These are phyloP conservation scores for Hypoxylon fragiforme DNA, from an alignment of 495 filamentous ascomycete genomes.

Conservation along the genomic window DNA sequence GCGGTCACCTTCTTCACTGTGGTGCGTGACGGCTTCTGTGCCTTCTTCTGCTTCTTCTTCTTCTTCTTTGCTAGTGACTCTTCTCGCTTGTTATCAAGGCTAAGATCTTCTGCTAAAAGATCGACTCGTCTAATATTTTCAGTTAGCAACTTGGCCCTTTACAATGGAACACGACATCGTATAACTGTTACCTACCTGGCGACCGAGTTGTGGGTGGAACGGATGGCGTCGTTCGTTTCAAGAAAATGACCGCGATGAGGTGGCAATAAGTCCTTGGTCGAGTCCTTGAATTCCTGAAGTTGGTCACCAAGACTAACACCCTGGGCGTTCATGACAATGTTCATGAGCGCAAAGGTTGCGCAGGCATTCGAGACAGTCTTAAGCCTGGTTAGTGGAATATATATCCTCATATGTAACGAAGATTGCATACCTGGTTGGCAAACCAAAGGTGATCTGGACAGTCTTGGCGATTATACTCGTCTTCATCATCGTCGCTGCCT, in stretches of 20 bases:
- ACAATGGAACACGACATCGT: not conserved
- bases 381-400: constrained; percentile 4
- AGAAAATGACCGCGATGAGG: constrained; percentile 75
- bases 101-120: constrained; percentile 73
- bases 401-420: not conserved
- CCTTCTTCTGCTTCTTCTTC: constrained; percentile 33
- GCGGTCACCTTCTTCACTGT: constrained; percentile 30
- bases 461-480: constrained; percentile 32
- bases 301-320: constrained; percentile 64
- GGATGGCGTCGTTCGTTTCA: constrained; percentile 74
- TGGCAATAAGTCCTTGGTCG: constrained; percentile 68
- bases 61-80: constrained; percentile 52
- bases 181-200: constrained; percentile 65
- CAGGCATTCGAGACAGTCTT: constrained; percentile 82
- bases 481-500: constrained; percentile 49
- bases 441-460: constrained; percentile 84
- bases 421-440: constrained; percentile 74
- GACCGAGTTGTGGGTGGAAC: constrained; percentile 83
- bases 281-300: constrained; percentile 69
- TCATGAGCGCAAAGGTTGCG: constrained; percentile 84
- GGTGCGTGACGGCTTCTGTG: constrained; percentile 6
- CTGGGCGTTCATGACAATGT: constrained; percentile 83
- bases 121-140: constrained; percentile 64
- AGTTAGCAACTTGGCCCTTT: not conserved
- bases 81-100: constrained; percentile 63